These are phyloP conservation scores for Aureobasidium sp. DNA, from an alignment of 2,329 filamentous ascomycete species.

Conservation along the genomic window DNA sequence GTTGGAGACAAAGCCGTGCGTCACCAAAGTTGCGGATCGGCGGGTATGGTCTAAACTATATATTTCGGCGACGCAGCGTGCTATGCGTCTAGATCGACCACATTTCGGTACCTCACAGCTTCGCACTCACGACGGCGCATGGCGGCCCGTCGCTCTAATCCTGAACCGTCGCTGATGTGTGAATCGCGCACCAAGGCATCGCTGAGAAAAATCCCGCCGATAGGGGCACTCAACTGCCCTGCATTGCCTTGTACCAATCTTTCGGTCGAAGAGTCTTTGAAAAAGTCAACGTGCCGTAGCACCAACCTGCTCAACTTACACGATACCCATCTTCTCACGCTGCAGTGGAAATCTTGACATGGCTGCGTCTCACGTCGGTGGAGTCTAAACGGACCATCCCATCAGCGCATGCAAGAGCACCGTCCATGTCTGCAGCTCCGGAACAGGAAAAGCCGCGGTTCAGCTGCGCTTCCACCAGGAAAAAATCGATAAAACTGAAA, in stretches of 20 bases:
- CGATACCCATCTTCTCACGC: neutral
- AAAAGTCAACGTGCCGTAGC: neutral
- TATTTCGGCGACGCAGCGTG: neutral
- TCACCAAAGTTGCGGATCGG: constrained; percentile 6
- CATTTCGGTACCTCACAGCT: neutral
- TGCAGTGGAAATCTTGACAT: neutral
- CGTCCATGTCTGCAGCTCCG: neutral
- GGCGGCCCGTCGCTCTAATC: constrained; percentile 1
- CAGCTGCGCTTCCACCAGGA: neutral
- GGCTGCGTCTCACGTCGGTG: constrained; percentile 1
- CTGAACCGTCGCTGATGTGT: neutral
- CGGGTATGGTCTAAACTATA: neutral
- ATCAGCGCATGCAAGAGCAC: neutral
- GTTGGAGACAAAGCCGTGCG: constrained; percentile 11
- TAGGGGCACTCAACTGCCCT: constrained; percentile 11
- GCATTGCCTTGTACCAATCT: constrained; percentile 11
- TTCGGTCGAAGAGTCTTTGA: neutral
- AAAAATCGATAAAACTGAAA: constrained; percentile 7
- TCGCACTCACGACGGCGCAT: neutral
- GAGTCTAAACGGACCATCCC: neutral
- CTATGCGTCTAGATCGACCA: constrained; percentile 11
- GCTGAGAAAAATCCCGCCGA: neutral
- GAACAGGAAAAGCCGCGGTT: constrained; percentile 9
- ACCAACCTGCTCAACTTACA: neutral
- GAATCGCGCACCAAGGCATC: neutral